Evolutionary conservation across 768 basidiomycete genomes (phyloP), one percentile per base, ranked within the genome.

Genomic region (Lactarius sanguifluus): DNA sequence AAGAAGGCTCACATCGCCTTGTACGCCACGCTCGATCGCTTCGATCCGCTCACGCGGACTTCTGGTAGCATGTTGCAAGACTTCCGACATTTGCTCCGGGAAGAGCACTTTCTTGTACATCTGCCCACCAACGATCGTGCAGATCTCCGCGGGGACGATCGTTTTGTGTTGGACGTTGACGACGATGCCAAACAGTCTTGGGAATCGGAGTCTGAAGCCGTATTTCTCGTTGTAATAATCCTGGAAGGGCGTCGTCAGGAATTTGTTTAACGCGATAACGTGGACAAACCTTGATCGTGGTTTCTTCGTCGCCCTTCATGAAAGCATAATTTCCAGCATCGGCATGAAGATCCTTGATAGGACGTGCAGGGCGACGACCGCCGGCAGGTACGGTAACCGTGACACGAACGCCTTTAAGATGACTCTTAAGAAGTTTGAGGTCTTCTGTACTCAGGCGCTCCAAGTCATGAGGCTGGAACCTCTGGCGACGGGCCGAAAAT

Each of bases 101-200:
- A 60, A 47, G 18, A 71, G 55, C 34, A 58, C 57, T 25, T 71
- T 69, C 52, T 71, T 71, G 41, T 54, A 69, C 62, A 69, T 61
- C 57, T 71, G 70, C 23, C 70, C 70, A 20, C 58, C 63, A 5
- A 57, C 62, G 18, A 71, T 71, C 28, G 65, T 66, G 34, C 70
- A 71, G 9, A 69, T 60, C 52, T 71, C 70, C 0, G 55, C 70
- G 23, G 70, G 70, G 9, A 69, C 40, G 23, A 71, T 63, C 3
- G 32, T 58, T 25, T 64, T 52, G 1, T 57, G 45, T 8, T 69
- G 59, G 0, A 61, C 52, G 25, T 69, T 68, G 25, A 70, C 62
- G 56, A 59, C 43, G n/a, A 70, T 64, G 30, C 67, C 69, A 40
- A 69, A 69, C 28, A 54, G 50, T 13, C 34, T 52, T 0, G 69